These are phyloP conservation scores for Glutinoglossum americanum DNA, from an alignment of 495 filamentous ascomycete species.

Conservation along the genomic window DNA sequence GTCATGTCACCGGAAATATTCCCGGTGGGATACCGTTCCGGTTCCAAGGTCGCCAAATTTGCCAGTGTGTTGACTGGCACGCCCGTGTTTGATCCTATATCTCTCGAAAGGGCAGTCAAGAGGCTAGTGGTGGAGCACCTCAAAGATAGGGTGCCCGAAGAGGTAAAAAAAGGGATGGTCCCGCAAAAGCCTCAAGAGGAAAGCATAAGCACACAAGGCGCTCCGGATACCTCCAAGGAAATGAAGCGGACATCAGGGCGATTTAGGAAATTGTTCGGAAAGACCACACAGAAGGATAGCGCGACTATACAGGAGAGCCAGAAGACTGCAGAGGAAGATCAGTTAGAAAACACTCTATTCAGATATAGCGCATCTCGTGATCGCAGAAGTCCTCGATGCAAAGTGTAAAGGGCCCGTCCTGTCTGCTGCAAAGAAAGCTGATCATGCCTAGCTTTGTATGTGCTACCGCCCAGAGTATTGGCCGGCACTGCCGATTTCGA, in stretches of 20 bases:
- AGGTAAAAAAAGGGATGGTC: too few species aligned
- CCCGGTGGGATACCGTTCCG: slow-evolving; percentile 1
- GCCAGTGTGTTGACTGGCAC: slow-evolving; percentile 1
- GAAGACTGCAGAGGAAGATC: too few species aligned
- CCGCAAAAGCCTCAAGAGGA: too few species aligned
- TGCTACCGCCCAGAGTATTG: neutral
- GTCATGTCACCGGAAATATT: neutral
- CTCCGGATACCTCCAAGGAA: too few species aligned
- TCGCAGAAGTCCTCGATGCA: neutral
- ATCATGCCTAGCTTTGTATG: neutral
- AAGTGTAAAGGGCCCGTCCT: neutral
- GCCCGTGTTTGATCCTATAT: neutral
- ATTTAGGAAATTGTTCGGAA: too few species aligned
- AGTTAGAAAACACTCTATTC: too few species aligned
- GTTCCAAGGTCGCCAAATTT: neutral
- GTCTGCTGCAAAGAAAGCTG: neutral
- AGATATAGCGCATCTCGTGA: neutral
- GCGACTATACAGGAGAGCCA: too few species aligned
- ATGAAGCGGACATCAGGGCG: too few species aligned
- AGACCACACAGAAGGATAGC: too few species aligned
- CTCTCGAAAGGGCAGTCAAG: neutral
- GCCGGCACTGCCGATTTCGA: neutral
- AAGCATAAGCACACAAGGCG: too few species aligned
- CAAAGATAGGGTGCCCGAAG: neutral
- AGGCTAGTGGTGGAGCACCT: neutral